Percentiles rank a stretch among this genome's conserved stretches.
Conservation (phyloP, 108 stramenopile genomes). For the Schizochytrium sp. region DNA sequence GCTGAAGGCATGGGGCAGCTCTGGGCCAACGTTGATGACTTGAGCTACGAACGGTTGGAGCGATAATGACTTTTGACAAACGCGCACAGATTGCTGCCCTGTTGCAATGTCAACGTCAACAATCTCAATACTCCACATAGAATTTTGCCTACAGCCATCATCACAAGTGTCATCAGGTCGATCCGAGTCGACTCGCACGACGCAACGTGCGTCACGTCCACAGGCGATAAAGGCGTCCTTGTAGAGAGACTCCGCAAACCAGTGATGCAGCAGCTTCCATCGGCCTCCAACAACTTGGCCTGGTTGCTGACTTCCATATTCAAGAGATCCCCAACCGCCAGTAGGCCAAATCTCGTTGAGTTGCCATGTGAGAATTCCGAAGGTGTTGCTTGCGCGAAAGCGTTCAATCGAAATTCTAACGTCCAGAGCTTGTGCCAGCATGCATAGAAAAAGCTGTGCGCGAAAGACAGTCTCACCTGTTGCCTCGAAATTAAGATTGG, state of each 20-base stretch:
- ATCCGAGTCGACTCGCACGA: background rate
- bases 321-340: conserved; percentile 53
- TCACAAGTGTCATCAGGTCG: background rate
- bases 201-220: conserved; percentile 22
- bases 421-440: conserved; percentile 47
- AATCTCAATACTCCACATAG: too few species aligned
- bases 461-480: conserved; percentile 33
- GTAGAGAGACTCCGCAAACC: conserved; percentile 33
- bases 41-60: too few species aligned
- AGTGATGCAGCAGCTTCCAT: conserved; percentile 50
- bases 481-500: conserved; percentile 1
- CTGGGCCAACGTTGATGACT: too few species aligned
- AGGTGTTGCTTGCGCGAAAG: conserved; percentile 31
- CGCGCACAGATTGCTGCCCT: too few species aligned
- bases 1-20: too few species aligned
- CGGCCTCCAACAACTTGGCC: conserved; percentile 45
- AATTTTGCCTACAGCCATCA: too few species aligned
- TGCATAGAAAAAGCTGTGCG: conserved; percentile 46
- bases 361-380: conserved; percentile 54
- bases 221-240: conserved; percentile 44
- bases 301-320: conserved; percentile 28
- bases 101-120: too few species aligned
- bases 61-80: too few species aligned
- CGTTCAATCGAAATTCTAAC: conserved; percentile 46
- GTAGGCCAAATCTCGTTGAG: conserved; percentile 61